phyloP scores from a whole-genome alignment of 768 basidiomycete genomes.

The Chalciporus pseudorubinellus region DNA sequence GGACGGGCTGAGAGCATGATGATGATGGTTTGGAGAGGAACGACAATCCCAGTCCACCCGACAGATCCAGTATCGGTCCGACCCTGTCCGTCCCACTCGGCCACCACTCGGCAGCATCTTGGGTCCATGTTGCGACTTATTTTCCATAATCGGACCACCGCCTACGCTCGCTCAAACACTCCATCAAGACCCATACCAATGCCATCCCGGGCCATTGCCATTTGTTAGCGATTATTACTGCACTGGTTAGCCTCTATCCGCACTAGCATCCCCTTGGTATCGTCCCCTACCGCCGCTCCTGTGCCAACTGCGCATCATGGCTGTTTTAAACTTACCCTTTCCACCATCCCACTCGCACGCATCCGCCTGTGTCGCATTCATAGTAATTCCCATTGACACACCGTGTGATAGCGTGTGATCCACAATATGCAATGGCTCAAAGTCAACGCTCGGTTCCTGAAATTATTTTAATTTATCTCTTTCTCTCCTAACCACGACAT shows the following conservation, averaged over 20 bases:
- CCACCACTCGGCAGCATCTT: too few species aligned
- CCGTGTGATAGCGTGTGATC: not conserved
- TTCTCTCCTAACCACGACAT: not conserved
- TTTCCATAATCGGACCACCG: not conserved
- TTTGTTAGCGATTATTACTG: too few species aligned
- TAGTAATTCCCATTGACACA: not conserved
- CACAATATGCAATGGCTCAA: not conserved
- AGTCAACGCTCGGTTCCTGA: too few species aligned
- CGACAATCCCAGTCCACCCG: not conserved
- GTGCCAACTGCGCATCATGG: not conserved
- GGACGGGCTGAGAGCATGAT: slow-evolving; percentile 40
- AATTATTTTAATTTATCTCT: not conserved
- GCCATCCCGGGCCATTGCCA: too few species aligned
- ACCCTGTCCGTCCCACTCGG: not conserved
- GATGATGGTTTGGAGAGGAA: not conserved
- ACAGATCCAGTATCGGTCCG: slow-evolving; percentile 24
- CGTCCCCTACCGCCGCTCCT: not conserved
- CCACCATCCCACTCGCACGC: not conserved
- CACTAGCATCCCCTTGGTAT: too few species aligned
- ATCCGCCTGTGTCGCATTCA: not conserved
- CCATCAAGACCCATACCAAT: too few species aligned
- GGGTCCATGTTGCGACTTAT: not conserved
- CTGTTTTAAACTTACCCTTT: too few species aligned
- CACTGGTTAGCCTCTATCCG: too few species aligned
- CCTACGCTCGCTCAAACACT: too few species aligned